phyloP scores from a whole-genome alignment of 202 grass and related monocot species.

The Brachypodium distachyon region DNA sequence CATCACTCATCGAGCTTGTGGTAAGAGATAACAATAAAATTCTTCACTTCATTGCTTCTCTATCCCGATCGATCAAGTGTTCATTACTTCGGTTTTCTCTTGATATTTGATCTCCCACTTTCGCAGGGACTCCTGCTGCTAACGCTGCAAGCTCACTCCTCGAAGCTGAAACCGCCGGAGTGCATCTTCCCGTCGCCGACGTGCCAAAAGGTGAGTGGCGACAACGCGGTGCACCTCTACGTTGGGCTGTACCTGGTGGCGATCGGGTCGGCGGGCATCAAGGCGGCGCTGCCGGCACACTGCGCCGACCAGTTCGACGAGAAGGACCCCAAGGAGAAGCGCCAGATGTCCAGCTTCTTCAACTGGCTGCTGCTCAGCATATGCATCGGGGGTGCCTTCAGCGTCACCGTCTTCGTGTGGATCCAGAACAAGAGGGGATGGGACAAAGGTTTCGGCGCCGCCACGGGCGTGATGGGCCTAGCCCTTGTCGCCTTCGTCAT shows the following conservation, averaged over 20 bases:
- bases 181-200: conserved; percentile 12
- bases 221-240: conserved; percentile 33
- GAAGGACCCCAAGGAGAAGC: conserved; percentile 45
- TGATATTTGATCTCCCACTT: neutral
- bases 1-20: conserved; percentile 31
- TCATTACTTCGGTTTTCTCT: neutral
- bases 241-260: conserved; percentile 51
- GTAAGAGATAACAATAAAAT: too few species aligned
- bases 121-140: conserved; percentile 49
- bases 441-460: conserved; percentile 35
- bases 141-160: conserved; percentile 51
- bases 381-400: conserved; percentile 38
- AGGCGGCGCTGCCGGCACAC: conserved; percentile 54
- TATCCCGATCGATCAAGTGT: too few species aligned
- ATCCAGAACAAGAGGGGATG: conserved; percentile 30
- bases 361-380: conserved; percentile 66
- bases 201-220: conserved; percentile 32
- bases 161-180: conserved; percentile 1
- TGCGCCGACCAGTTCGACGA: conserved; percentile 61
- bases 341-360: conserved; percentile 70
- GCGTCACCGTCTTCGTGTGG: conserved; percentile 51
- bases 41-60: neutral
- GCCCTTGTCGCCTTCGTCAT: conserved; percentile 40
- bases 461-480: conserved; percentile 28
- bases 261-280: conserved; percentile 54